Base-by-base conservation (phyloP, 2,329 filamentous ascomycete species). In the Akanthomyces lecanii region DNA sequence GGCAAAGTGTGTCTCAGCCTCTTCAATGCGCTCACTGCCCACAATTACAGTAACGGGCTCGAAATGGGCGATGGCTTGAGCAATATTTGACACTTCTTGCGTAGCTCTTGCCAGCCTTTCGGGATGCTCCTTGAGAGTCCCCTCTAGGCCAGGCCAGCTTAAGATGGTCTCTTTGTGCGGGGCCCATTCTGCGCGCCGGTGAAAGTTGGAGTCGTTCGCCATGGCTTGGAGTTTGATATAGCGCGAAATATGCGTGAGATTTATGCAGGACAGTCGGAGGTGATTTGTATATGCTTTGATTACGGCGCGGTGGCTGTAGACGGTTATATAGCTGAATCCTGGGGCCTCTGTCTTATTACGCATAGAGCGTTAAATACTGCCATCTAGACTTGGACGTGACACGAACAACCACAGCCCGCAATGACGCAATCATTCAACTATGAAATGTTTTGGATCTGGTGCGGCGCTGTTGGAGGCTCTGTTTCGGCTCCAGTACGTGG, bases 41-140 rank as follows among this genome's bases (percentile, higher is more conserved):
- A 68, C 67, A 11, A 64, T 59, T 33, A 72, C 56, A 0, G 63
- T 69, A 1, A 72, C 70, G 4, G 69, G 68, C 23, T 72, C 64
- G 33, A 72, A 73, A 1, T 63, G 60, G 4, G 70, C 65, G 1
- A 72, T 59, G 3, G 70, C 69, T 5, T 66, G 61, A 4, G 71
- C 67, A 10, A 73, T 67, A 11, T 63, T 55, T 2, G 68, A 69
- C 14, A 73, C 64, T 55, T 73, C 71, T 18, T 42, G 4, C 4
- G 64, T 69, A 14, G 66, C 64, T 5, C 11, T 40, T 7, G 38
- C 5, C 6, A 47, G 21, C 10, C 45, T 47, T 4, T 47, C 45
- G 8, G 45, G 45, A 25, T 47, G 21, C 10, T 47, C 45, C 21
- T 47, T 47, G 45, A 47, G 45, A 4, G 8, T 11, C 7, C 45